Evolutionary conservation across 768 basidiomycete species (phyloP).

Genomic region (Leucosporidium creatinivorum): DNA sequence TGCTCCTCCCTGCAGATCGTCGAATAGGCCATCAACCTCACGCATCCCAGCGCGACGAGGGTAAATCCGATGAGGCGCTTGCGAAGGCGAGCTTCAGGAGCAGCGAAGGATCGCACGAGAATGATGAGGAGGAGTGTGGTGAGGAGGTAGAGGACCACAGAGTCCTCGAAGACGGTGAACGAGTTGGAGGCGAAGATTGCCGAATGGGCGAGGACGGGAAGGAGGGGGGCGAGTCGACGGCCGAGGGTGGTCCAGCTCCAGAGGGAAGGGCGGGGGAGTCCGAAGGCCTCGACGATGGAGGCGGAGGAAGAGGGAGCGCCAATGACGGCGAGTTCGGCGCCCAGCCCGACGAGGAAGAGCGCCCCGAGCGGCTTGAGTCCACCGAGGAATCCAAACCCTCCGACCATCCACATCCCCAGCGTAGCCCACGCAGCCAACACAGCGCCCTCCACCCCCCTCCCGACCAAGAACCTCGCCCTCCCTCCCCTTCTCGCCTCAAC

Average conservation of each 20-base stretch:
- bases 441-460: slow-evolving; percentile 24
- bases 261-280: background rate
- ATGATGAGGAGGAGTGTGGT: slow-evolving; percentile 53
- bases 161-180: slow-evolving; percentile 97
- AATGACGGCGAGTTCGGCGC: slow-evolving; percentile 17
- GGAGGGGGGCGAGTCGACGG: slow-evolving; percentile 12
- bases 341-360: slow-evolving; percentile 11
- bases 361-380: background rate
- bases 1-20: slow-evolving; percentile 95
- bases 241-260: background rate
- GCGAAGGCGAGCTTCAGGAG: slow-evolving; percentile 62
- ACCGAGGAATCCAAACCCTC: slow-evolving; percentile 9
- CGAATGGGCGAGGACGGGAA: slow-evolving; percentile 60
- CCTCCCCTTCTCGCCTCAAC: slow-evolving; percentile 12
- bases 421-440: slow-evolving; percentile 1
- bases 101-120: slow-evolving; percentile 57
- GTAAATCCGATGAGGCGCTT: slow-evolving; percentile 68
- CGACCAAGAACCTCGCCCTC: slow-evolving; percentile 17
- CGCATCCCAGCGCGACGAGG: slow-evolving; percentile 56
- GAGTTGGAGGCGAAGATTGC: slow-evolving; percentile 84
- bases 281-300: background rate
- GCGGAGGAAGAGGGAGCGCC: background rate
- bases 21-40: slow-evolving; percentile 68
- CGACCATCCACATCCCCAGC: background rate
- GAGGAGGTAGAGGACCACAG: slow-evolving; percentile 65